Evolutionary conservation across 805 yeast species (phyloP), one percentile per base, ranked within the genome.

Genomic region (Kregervanrija pseudodelftensis): DNA sequence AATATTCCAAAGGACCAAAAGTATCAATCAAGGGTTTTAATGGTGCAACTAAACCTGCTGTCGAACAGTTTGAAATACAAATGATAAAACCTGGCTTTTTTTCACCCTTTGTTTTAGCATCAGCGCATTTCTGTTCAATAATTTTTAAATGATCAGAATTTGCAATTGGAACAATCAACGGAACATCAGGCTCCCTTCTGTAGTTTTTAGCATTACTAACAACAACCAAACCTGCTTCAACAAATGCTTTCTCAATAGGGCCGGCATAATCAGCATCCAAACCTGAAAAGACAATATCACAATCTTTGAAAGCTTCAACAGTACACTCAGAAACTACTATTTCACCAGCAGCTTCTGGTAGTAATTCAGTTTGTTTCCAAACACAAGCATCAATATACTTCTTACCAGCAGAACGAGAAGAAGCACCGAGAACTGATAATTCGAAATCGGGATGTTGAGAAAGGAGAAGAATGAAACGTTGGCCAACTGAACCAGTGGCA

Each of bases 401-500:
- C 65, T 85, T 87, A 40, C 98, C 98, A 14, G 98, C 96, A 22
- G 96, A 88, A 62, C 98, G 79, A 14, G 87, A 59, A 15, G 96
- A 87, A 4, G 99, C 99, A 55, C 99, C 99, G 44, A 93, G 70
- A 8, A 80, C 93, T 46, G 76, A 73, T 38, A 93, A 67, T 64
- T 88, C 88, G 58, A 93, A 89, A 49, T 87, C 87, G 22, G 98
- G 98, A 63, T 93, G 97, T 50, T 85, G 69, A 2, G 89, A 76
- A 51, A 93, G 72, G 40, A 93, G 71, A 40, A 91, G 71, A 49
- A 93, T 90, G 63, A 93, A 93, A 56, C 98, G 77, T 67, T 93
- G 99, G 46, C 99, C 99, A 34, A 93, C 99, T 37, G 95, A 82
- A 43, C 99, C 99, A 11, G 99, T 91, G 53, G 98, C 98, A 41